A percentile compares a stretch with the other conserved stretches of the same genome.
Conservation (phyloP, 495 filamentous ascomycete species). For the Trichoderma orchidacearum region DNA sequence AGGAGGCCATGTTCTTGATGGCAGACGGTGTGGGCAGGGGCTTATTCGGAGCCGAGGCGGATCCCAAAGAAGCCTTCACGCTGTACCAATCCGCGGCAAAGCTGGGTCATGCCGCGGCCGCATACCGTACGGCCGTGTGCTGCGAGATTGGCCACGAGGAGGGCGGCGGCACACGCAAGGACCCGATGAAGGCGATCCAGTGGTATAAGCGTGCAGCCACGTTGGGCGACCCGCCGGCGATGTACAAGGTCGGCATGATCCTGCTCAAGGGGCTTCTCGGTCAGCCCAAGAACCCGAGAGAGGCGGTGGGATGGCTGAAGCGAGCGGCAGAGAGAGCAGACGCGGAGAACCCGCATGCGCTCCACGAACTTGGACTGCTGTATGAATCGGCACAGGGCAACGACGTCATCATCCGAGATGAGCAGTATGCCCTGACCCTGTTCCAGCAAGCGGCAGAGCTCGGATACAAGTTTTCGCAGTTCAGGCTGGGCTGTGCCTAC, state of each 20-base stretch:
- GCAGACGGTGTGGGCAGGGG: constrained; percentile 84
- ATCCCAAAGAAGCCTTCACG: constrained; percentile 80
- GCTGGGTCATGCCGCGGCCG: constrained; percentile 66
- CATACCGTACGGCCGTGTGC: constrained; percentile 92
- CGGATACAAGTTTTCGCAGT: constrained; percentile 92
- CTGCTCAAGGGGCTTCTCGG: constrained; percentile 86
- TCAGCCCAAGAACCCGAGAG: constrained; percentile 67
- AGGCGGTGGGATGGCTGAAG: constrained; percentile 84
- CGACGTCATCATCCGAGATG: constrained; percentile 64
- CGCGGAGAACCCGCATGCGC: constrained; percentile 81
- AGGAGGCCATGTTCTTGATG: constrained; percentile 87
- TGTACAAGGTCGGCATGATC: constrained; percentile 99
- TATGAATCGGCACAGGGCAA: constrained; percentile 60
- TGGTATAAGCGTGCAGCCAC: constrained; percentile 93
- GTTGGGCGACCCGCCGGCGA: constrained; percentile 79
- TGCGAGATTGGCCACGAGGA: constrained; percentile 94
- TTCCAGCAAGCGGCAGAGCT: constrained; percentile 82
- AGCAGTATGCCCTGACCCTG: constrained; percentile 59
- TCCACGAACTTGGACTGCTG: constrained; percentile 81
- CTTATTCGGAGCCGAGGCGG: constrained; percentile 44
- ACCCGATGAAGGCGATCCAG: constrained; percentile 85
- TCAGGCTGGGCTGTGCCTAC: constrained; percentile 71
- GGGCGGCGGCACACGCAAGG: constrained; percentile 79
- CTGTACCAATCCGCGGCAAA: constrained; percentile 93
- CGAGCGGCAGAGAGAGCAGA: constrained; percentile 83